Base-by-base conservation (phyloP, 2,329 filamentous ascomycete species). In the Lecanicillium sp. region DNA sequence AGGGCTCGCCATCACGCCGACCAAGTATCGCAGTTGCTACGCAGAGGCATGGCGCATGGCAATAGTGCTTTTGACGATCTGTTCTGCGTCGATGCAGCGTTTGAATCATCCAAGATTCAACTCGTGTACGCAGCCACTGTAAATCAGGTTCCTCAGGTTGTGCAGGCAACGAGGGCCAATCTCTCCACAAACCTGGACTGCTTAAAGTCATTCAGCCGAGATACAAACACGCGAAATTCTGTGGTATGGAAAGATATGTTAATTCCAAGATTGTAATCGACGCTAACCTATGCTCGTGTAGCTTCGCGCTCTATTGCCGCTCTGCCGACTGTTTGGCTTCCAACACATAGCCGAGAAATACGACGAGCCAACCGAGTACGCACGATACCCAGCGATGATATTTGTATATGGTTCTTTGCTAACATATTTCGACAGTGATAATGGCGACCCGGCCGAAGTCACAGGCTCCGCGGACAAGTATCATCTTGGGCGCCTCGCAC, bases 71-170 rank as follows among this genome's bases (percentile, higher is more conserved):
- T 53, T 25, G 49, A 51, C 30, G 52, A 55, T 29, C 41, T 46
- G 4, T 47, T 49, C 28, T 49, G 46, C 18, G 39, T 45, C 12
- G 49, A 47, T 29, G 49, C 49, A 13, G 44, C 46, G 8, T 41
- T 48, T 17, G 52, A 54, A 35, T 47, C 52, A 6, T 44, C 49
- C 33, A 55, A 54, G 33, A 48, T 55, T 15, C 52, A 53, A 17
- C 47, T 53, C 19, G 45, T 55, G 7, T 49, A 52, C 30, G 41
- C 49, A 5, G 46, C 52, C 3, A 51, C 50, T 17, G 47, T 47
- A 4, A 46, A 46, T 12, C 44, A 44, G 18, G 43, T 38, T 20
- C 45, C 44, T 4, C 40, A 45, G n/a, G 43, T 46, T 29, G 36
- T 47, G 13, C 36, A 45, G 19, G 37, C 37, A 8, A 48, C 48